These are phyloP conservation scores for Raphanus sativus DNA, from an alignment of 345 rosid genomes.

Conservation along the genomic window DNA sequence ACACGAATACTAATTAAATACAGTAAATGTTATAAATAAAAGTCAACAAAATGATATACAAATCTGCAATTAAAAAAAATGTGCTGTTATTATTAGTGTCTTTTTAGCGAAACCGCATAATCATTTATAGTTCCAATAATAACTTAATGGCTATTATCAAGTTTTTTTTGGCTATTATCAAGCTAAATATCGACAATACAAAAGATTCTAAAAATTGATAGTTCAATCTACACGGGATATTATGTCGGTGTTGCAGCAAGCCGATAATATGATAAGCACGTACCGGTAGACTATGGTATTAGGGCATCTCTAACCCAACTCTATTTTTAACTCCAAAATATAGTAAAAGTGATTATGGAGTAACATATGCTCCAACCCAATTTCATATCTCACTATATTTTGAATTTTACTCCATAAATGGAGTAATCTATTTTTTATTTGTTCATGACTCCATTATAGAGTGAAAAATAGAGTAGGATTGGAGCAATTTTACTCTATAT, in stretches of 20 bases:
- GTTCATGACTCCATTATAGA: too few species aligned
- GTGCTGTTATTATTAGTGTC: too few species aligned
- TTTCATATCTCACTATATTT: too few species aligned
- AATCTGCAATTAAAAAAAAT: too few species aligned
- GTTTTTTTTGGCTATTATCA: neutral
- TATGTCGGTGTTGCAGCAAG: neutral
- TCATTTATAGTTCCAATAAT: neutral
- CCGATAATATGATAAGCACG: neutral
- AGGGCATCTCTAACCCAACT: neutral
- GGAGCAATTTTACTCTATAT: too few species aligned
- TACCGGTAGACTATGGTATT: neutral
- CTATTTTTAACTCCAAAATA: too few species aligned
- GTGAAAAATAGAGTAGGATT: too few species aligned
- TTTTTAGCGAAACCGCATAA: neutral
- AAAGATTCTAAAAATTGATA: conserved; percentile 3
- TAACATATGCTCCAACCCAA: too few species aligned
- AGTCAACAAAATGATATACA: neutral
- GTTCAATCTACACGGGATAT: neutral
- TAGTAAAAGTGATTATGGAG: too few species aligned
- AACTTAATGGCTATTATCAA: neutral
- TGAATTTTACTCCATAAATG: too few species aligned
- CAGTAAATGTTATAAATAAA: neutral
- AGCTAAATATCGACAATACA: neutral
- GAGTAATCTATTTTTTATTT: too few species aligned
- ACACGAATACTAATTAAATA: too few species aligned